These are phyloP conservation scores for Backusella mclennaniae DNA, from an alignment of 192 early-diverging fungal species.

Conservation along the genomic window DNA sequence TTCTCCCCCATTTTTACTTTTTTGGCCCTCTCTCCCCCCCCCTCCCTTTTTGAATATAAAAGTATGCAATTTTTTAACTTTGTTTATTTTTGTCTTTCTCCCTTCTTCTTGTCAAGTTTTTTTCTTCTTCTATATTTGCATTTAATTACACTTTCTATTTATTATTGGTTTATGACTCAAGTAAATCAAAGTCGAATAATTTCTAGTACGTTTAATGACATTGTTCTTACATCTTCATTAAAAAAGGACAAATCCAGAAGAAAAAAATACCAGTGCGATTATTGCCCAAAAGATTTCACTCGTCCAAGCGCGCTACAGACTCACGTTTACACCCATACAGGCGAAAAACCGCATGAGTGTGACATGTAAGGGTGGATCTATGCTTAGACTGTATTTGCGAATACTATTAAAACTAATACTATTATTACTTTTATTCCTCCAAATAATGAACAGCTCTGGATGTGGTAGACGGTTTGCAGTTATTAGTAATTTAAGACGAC, in stretches of 20 bases:
- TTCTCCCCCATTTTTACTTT: neutral
- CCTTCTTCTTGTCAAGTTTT: neutral
- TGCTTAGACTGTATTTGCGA: neutral
- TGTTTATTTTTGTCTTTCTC: constrained; percentile 14
- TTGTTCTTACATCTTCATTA: neutral
- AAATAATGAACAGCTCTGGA: neutral
- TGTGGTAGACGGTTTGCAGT: constrained; percentile 12
- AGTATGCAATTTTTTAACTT: neutral
- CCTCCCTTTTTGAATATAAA: neutral
- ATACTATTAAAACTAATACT: neutral
- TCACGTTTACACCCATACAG: constrained; percentile 27
- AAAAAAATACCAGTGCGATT: constrained; percentile 13
- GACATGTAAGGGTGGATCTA: constrained; percentile 12
- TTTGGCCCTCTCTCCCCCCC: neutral
- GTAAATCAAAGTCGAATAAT: constrained; percentile 1
- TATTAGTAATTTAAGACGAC: constrained; percentile 16
- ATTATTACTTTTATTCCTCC: neutral
- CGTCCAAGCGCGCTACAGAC: constrained; percentile 21
- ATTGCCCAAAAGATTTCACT: constrained; percentile 20
- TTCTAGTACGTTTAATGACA: neutral
- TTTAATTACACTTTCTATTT: neutral
- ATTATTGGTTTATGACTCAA: neutral
- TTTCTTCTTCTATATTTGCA: neutral
- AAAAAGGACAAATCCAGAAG: neutral
- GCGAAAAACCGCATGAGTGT: constrained; percentile 28